Conservation (phyloP, 164 flowering plant species). For the Vitis amurensis region DNA sequence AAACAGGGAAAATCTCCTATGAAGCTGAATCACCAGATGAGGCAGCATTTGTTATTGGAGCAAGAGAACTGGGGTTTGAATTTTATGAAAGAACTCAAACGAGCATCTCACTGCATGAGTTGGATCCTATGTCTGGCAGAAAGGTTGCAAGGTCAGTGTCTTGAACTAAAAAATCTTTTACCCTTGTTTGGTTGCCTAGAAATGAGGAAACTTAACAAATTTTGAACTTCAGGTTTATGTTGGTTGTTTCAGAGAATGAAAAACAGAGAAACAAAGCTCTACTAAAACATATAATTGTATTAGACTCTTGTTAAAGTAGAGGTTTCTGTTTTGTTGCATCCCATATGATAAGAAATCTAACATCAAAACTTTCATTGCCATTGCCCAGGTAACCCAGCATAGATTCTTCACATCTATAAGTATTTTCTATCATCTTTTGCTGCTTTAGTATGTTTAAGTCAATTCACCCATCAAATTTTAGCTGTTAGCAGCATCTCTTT, state of each 20-base stretch:
- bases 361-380: not conserved
- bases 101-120: conserved; percentile 44
- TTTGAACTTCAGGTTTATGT: too few species aligned
- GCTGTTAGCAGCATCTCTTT: not conserved
- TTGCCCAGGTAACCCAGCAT: not conserved
- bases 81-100: conserved; percentile 64
- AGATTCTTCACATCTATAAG: not conserved
- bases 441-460: not conserved
- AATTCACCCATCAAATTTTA: not conserved
- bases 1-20: conserved; percentile 48
- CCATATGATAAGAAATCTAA: too few species aligned
- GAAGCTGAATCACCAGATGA: conserved; percentile 92
- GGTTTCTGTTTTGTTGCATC: too few species aligned
- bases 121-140: conserved; percentile 37
- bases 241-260: too few species aligned
- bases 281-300: too few species aligned
- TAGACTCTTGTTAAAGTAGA: too few species aligned
- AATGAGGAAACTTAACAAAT: too few species aligned
- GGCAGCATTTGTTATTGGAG: conserved; percentile 73
- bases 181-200: too few species aligned
- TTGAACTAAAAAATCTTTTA: not conserved
- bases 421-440: not conserved
- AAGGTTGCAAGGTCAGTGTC: conserved; percentile 41
- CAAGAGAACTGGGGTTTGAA: conserved; percentile 72
- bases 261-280: too few species aligned